Percentiles rank a stretch among this genome's conserved stretches.
Conservation (phyloP, 768 basidiomycete genomes). For the Mycena crocata region DNA sequence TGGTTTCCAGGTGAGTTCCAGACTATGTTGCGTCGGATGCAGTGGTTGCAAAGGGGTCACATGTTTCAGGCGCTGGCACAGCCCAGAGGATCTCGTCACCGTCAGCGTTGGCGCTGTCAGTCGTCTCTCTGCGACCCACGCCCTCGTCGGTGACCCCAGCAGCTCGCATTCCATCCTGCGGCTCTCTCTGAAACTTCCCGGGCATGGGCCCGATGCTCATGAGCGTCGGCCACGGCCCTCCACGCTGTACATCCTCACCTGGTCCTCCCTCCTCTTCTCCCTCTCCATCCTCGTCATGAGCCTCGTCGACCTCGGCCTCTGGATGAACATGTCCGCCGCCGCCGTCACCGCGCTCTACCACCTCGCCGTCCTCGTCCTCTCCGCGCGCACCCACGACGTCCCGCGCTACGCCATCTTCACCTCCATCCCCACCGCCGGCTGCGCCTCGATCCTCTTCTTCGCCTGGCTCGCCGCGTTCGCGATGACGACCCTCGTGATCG, state of each 20-base stretch:
- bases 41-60: neutral
- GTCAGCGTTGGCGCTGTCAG: neutral
- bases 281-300: slow-evolving; percentile 12
- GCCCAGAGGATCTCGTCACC: neutral
- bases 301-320: slow-evolving; percentile 28
- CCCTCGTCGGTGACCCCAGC: neutral
- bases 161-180: neutral
- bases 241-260: slow-evolving; percentile 22
- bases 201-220: neutral
- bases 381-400: slow-evolving; percentile 20
- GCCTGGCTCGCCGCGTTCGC: slow-evolving; percentile 25
- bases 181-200: neutral
- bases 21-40: too few species aligned
- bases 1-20: too few species aligned
- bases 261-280: slow-evolving; percentile 21
- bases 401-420: slow-evolving; percentile 4
- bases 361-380: slow-evolving; percentile 24
- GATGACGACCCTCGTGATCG: slow-evolving; percentile 26
- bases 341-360: slow-evolving; percentile 24
- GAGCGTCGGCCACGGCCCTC: neutral
- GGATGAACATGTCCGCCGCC: slow-evolving; percentile 29
- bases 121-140: neutral
- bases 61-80: neutral
- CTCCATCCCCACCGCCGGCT: slow-evolving; percentile 23
- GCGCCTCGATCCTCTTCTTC: slow-evolving; percentile 30